Base-by-base conservation (phyloP, 805 yeast genomes). In the Saturnispora mendoncae region DNA sequence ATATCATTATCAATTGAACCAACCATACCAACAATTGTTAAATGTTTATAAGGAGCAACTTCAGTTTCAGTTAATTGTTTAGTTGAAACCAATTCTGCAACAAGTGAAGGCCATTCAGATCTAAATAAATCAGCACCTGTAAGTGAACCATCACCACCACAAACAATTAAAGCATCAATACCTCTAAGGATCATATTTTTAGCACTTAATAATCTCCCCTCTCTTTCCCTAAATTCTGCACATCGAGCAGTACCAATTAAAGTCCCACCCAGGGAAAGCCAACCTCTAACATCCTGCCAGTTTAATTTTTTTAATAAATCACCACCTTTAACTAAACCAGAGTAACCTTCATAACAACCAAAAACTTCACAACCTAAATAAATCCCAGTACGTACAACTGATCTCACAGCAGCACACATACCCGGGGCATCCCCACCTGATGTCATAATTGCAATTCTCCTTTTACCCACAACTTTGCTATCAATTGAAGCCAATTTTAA, bases 351-450 rank as follows among this genome's bases (percentile, higher is more conserved):
- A 59, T 76, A 80, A 37, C 94, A 78, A 21, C 94, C 97, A 55
- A 72, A 92, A 24, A 87, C 90, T 48, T 87, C 94, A 67, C 97
- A 92, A 14, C 83, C 88, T 44, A 78, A 71, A 66, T 69, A 76
- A 49, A 92, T 85, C 47, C 95, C 95, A 2, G 96, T 77, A 53
- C 98, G 75, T 7, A 90, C 95, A 45, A 92, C 94, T 0, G 97
- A 95, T 48, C 98, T 73, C 6, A 92, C 98, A 21, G 80, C 84
- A 4, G 97, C 90, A 63, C 87, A 86, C 98, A 92, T 92, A 55
- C 99, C 99, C 24, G 94, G 98, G 40, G 97, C 84, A 60, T 92
- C 99, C 64, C 99, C 98, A 53, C 98, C 98, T 1, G 95, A 85
- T 5, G 97, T 92, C 90, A 92, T 87, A 38, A 92, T 92, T 4